Evolutionary conservation across 345 rosid genomes (phyloP), one percentile per base, ranked within the genome.

Genomic region (Camelina laxa): DNA sequence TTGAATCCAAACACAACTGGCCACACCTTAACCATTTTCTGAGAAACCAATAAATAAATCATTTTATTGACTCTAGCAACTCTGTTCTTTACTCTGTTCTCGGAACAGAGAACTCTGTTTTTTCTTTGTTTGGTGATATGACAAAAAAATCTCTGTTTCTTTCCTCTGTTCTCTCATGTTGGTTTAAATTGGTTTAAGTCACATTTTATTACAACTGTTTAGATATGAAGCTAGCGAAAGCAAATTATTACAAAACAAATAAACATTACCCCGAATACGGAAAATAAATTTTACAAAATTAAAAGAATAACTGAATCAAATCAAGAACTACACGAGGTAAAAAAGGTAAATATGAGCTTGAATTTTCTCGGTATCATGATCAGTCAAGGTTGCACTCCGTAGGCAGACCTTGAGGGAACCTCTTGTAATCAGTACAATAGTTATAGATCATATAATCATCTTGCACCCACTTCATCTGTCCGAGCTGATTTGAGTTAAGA

Each of bases 401-500:
- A 39, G 87, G 87, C 1, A 79, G 39, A 21, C 87, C 88, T 17
- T 80, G 77, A 8, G 90, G 78, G 60, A 84, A 86, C 56, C 88
- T 76, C 58, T 80, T 76, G 11, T 1, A 36, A 69, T 86, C 85
- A 2, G 60, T 78, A 76, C 88, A 85, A 19, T 85, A 87, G 69
- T 85, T 75, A 41, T 85, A 87, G 1, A 85, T 75, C 85, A 82
- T 83, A 72, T 67, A 83, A 4, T 83, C 66, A 16, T 83, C 65
- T 47, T 81, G 87, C 57, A 80, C 88, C 88, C 90, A 86, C 56
- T 76, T 65, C 73, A 81, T 70, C 74, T 78, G 82, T 16, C 79
- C 81, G 22, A 55, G 22, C 67, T 72, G 79, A 7, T 60, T 66
- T 9, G 41, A 24, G 55, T 79, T 77, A 16, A 82, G 85, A 6